Conservation (phyloP, 2,329 filamentous ascomycete genomes). For the Aureobasidium sp. region DNA sequence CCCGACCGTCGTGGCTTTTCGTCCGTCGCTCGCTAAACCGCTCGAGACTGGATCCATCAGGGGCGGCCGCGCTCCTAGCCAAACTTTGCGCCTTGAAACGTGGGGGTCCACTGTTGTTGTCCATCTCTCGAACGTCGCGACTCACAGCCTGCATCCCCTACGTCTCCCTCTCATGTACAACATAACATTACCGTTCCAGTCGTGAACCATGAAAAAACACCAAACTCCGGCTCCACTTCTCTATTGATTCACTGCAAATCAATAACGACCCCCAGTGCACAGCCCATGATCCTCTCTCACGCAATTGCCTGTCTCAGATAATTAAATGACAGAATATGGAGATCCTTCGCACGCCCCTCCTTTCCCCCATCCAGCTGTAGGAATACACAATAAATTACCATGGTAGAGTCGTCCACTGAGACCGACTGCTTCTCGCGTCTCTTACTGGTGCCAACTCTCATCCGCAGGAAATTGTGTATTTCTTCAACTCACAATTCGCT, state of each 20-base stretch:
- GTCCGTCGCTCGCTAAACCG: not conserved
- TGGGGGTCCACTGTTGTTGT: not conserved
- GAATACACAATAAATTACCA: not conserved
- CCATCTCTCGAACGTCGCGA: not conserved
- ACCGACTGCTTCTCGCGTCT: not conserved
- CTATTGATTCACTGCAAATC: not conserved
- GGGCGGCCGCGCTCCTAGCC: not conserved
- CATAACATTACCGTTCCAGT: not conserved
- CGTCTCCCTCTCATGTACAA: not conserved
- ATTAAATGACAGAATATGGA: slow-evolving; percentile 1
- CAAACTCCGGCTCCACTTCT: not conserved
- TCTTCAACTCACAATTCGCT: not conserved
- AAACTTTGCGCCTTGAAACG: slow-evolving; percentile 10
- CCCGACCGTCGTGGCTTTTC: not conserved
- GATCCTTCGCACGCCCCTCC: not conserved
- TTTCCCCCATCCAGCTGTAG: not conserved
- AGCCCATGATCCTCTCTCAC: slow-evolving; percentile 6
- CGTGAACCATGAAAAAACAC: slow-evolving; percentile 6
- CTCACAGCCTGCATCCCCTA: not conserved
- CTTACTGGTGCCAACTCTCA: not conserved
- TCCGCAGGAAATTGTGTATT: not conserved
- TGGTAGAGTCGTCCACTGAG: not conserved
- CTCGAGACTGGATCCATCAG: not conserved
- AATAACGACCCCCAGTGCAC: not conserved
- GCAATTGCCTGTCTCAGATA: slow-evolving; percentile 5